A percentile compares a stretch with the other conserved stretches of the same genome.
Conservation (phyloP, 768 basidiomycete genomes). For the Auriscalpium orientale region DNA sequence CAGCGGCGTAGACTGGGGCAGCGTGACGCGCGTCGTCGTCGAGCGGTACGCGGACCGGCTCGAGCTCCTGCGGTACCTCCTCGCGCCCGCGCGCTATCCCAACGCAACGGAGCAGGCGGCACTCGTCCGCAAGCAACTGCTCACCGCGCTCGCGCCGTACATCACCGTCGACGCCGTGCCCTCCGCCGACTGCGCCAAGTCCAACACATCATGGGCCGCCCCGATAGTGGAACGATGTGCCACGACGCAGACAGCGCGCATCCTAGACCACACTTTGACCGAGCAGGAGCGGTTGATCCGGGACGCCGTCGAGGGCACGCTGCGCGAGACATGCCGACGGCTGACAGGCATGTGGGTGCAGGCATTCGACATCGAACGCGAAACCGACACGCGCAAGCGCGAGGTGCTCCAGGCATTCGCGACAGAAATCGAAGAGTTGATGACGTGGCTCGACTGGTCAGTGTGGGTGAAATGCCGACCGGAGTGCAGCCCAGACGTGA, state of each 20-base stretch:
- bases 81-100: constrained; percentile 15
- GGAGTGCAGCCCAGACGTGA: constrained; percentile 8
- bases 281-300: constrained; percentile 8
- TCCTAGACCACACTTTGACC: constrained; percentile 6
- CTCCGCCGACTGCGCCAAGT: not conserved
- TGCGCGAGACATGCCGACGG: constrained; percentile 13
- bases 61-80: constrained; percentile 30
- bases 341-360: constrained; percentile 8
- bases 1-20: constrained; percentile 37
- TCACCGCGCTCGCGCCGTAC: constrained; percentile 23
- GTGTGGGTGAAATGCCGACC: constrained; percentile 11
- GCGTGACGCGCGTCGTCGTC: constrained; percentile 28
- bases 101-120: constrained; percentile 3
- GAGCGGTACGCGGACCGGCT: constrained; percentile 37
- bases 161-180: constrained; percentile 12
- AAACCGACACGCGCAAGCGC: not conserved
- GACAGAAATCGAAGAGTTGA: constrained; percentile 6
- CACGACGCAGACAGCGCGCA: constrained; percentile 5
- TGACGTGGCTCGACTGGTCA: constrained; percentile 17
- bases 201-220: constrained; percentile 5
- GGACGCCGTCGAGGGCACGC: constrained; percentile 9
- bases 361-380: constrained; percentile 13
- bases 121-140: not conserved
- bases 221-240: constrained; percentile 11
- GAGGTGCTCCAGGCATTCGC: not conserved